These are phyloP conservation scores for Microthlaspi erraticum DNA, from an alignment of 345 rosid species.

Conservation along the genomic window DNA sequence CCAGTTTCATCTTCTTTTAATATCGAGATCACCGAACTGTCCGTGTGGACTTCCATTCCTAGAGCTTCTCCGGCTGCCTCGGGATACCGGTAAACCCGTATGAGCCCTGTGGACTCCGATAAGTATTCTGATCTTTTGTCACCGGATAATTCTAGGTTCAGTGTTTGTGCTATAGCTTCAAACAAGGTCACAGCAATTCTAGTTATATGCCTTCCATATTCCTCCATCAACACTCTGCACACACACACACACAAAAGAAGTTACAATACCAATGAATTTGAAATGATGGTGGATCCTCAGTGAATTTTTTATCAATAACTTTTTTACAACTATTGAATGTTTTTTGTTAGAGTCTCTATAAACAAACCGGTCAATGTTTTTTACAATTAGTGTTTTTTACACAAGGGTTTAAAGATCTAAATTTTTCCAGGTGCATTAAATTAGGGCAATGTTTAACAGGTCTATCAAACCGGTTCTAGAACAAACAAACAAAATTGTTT, in stretches of 20 bases:
- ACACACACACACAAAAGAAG: background rate
- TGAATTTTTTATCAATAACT: background rate
- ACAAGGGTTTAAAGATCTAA: conserved; percentile 1
- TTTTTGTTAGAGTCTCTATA: too few species aligned
- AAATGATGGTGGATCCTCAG: background rate
- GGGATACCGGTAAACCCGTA: conserved; percentile 77
- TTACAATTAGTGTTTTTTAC: too few species aligned
- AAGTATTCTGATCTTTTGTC: conserved; percentile 40
- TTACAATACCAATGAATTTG: background rate
- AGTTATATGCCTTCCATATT: conserved; percentile 68
- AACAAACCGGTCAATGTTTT: too few species aligned
- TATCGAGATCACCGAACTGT: conserved; percentile 80
- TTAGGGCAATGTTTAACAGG: too few species aligned
- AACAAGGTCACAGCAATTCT: conserved; percentile 57
- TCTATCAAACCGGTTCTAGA: too few species aligned
- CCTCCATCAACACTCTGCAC: conserved; percentile 58
- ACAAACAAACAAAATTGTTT: background rate
- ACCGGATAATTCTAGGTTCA: conserved; percentile 49
- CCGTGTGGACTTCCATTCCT: conserved; percentile 77
- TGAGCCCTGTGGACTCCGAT: conserved; percentile 57
- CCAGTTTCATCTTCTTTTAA: conserved; percentile 59
- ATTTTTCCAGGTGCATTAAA: background rate
- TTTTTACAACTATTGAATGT: background rate
- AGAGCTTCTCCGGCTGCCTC: conserved; percentile 27
- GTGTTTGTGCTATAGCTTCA: conserved; percentile 52